phyloP scores from a whole-genome alignment of 2,329 filamentous ascomycete genomes.

The Fusarium tupiense region DNA sequence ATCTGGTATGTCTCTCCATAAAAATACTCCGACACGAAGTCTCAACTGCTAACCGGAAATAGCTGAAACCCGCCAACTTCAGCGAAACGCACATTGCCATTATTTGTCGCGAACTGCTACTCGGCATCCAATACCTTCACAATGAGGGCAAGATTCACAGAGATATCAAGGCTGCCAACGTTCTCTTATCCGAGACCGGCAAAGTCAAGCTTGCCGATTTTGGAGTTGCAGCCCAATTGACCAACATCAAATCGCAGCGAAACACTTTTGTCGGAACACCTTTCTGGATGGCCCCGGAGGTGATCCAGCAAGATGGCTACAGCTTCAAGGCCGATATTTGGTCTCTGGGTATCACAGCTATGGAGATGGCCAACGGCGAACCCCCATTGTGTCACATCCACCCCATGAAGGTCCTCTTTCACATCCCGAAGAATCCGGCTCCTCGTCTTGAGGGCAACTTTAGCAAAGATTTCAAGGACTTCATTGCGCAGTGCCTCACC shows the following conservation, averaged over 20 bases:
- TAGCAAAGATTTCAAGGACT: slow-evolving; percentile 93
- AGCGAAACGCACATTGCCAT: slow-evolving; percentile 92
- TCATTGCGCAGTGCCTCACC: slow-evolving; percentile 87
- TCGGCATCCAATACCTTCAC: slow-evolving; percentile 92
- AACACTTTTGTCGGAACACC: slow-evolving; percentile 98
- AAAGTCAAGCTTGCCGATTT: slow-evolving; percentile 98
- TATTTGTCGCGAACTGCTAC: slow-evolving; percentile 88
- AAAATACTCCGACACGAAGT: not conserved
- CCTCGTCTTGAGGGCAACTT: slow-evolving; percentile 87
- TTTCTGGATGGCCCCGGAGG: slow-evolving; percentile 97
- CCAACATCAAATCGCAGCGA: slow-evolving; percentile 96
- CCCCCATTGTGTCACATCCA: slow-evolving; percentile 88
- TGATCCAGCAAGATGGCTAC: slow-evolving; percentile 84
- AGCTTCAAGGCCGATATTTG: slow-evolving; percentile 95
- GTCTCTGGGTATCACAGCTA: slow-evolving; percentile 91
- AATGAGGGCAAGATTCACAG: slow-evolving; percentile 94
- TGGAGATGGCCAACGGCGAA: slow-evolving; percentile 88
- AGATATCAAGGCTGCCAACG: slow-evolving; percentile 96
- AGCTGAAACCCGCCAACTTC: slow-evolving; percentile 92
- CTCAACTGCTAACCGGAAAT: slow-evolving; percentile 21
- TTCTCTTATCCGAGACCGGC: slow-evolving; percentile 88
- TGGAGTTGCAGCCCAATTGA: slow-evolving; percentile 94
- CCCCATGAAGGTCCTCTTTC: slow-evolving; percentile 92
- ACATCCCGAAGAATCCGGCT: slow-evolving; percentile 88
- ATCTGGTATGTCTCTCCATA: slow-evolving; percentile 70